Percentiles rank a stretch among this genome's conserved stretches.
These are phyloP conservation scores for Suillus hirtellus DNA, from an alignment of 768 basidiomycete species.

Conservation along the genomic window DNA sequence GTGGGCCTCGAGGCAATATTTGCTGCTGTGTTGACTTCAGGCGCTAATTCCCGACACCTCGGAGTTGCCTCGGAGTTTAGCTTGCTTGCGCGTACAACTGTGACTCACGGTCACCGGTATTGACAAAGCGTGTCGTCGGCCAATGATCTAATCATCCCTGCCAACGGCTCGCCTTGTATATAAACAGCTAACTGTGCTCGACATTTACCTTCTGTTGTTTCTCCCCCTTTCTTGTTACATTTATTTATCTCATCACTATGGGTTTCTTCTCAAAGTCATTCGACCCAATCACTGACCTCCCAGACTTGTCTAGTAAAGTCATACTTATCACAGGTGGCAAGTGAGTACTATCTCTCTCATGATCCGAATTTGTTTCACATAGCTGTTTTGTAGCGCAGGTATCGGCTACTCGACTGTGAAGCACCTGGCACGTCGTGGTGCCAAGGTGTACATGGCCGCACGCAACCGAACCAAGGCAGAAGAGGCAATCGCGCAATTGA, in stretches of 20 bases:
- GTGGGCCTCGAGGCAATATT: no score
- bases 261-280: slow-evolving; percentile 31
- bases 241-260: slow-evolving; percentile 7
- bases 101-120: no score
- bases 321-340: slow-evolving; percentile 59
- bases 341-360: slow-evolving; percentile 27
- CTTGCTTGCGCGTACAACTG: no score
- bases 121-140: neutral
- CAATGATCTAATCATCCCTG: neutral
- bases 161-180: neutral
- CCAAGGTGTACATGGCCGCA: slow-evolving; percentile 61
- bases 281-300: slow-evolving; percentile 41
- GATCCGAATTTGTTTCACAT: neutral
- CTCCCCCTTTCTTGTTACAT: slow-evolving; percentile 9
- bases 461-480: slow-evolving; percentile 47
- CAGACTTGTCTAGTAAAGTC: slow-evolving; percentile 52
- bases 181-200: neutral
- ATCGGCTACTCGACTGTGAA: slow-evolving; percentile 53
- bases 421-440: slow-evolving; percentile 52
- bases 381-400: slow-evolving; percentile 36
- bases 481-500: slow-evolving; percentile 48
- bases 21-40: no score
- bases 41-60: no score
- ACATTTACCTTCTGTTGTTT: no score
- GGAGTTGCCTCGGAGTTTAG: no score